Conservation (phyloP, 2,329 filamentous ascomycete genomes). For the Clarireedia homoeocarpa region DNA sequence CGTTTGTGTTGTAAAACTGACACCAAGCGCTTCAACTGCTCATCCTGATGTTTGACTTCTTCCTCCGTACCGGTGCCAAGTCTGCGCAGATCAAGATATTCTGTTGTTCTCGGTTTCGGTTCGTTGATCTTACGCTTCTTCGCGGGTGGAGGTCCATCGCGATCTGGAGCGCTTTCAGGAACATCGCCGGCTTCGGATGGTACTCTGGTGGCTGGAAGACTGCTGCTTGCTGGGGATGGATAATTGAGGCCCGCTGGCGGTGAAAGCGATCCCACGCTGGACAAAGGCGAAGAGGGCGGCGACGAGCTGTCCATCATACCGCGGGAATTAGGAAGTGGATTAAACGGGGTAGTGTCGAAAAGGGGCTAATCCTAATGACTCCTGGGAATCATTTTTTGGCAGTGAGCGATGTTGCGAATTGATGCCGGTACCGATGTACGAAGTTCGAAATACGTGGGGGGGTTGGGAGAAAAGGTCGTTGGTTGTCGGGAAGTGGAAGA, state of each 20-base stretch:
- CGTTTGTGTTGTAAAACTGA: conserved; percentile 76
- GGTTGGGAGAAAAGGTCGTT: not conserved
- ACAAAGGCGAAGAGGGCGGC: conserved; percentile 29
- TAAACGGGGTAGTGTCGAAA: not conserved
- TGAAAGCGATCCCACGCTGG: conserved; percentile 30
- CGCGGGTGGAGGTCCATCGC: conserved; percentile 57
- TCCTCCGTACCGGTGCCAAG: conserved; percentile 38
- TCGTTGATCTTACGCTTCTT: conserved; percentile 67
- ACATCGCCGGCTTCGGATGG: conserved; percentile 18
- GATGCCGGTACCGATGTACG: not conserved
- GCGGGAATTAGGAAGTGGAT: not conserved
- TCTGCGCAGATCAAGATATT: conserved; percentile 63
- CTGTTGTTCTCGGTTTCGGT: conserved; percentile 66
- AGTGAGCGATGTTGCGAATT: not conserved
- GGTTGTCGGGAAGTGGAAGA: not conserved
- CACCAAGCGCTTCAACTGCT: conserved; percentile 61
- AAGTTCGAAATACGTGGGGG: not conserved
- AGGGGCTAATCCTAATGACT: conserved; percentile 5
- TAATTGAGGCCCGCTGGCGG: conserved; percentile 26
- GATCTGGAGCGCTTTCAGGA: conserved; percentile 13
- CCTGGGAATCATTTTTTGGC: conserved; percentile 7
- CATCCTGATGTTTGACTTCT: conserved; percentile 45
- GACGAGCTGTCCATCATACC: conserved; percentile 14
- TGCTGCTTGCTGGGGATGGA: conserved; percentile 26
- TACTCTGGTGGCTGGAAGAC: conserved; percentile 20